Percentiles rank a stretch among this genome's conserved stretches.
Evolutionary conservation across 164 flowering plant genomes (phyloP).

Genomic region (Stephania yunnanensis): DNA sequence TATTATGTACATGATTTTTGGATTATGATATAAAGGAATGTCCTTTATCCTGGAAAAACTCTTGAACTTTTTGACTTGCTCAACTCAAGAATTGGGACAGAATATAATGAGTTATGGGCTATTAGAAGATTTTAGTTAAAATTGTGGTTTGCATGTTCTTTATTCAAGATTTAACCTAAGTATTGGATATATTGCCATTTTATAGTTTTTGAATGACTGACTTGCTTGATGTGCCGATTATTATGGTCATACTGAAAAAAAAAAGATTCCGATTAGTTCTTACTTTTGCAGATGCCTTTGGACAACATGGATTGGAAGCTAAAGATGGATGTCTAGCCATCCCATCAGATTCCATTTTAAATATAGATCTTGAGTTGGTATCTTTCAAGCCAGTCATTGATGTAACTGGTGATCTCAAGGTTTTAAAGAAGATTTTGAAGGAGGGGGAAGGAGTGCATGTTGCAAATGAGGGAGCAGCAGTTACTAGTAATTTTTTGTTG

Average conservation of each 20-base stretch:
- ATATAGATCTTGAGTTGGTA: slow-evolving; percentile 33
- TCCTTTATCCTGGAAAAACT: background rate
- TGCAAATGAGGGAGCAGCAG: slow-evolving; percentile 47
- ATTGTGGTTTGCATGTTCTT: background rate
- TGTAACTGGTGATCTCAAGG: slow-evolving; percentile 35
- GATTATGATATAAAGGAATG: background rate
- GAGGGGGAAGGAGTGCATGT: slow-evolving; percentile 38
- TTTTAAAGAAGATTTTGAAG: slow-evolving; percentile 33
- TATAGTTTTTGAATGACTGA: too few species aligned
- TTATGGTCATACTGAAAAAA: background rate
- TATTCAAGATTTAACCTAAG: background rate
- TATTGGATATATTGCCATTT: too few species aligned
- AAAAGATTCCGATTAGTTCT: background rate
- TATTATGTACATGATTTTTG: background rate
- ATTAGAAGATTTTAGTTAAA: too few species aligned
- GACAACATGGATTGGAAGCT: slow-evolving; percentile 30
- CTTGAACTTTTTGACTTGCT: background rate
- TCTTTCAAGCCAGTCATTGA: slow-evolving; percentile 45
- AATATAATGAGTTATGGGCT: too few species aligned
- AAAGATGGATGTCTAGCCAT: slow-evolving; percentile 23
- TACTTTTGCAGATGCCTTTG: slow-evolving; percentile 53
- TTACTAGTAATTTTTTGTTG: slow-evolving; percentile 36
- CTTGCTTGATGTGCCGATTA: too few species aligned
- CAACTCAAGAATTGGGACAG: background rate
- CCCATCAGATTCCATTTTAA: slow-evolving; percentile 31